These are phyloP conservation scores for Gossypium arboreum DNA, from an alignment of 345 rosid genomes.

Conservation along the genomic window DNA sequence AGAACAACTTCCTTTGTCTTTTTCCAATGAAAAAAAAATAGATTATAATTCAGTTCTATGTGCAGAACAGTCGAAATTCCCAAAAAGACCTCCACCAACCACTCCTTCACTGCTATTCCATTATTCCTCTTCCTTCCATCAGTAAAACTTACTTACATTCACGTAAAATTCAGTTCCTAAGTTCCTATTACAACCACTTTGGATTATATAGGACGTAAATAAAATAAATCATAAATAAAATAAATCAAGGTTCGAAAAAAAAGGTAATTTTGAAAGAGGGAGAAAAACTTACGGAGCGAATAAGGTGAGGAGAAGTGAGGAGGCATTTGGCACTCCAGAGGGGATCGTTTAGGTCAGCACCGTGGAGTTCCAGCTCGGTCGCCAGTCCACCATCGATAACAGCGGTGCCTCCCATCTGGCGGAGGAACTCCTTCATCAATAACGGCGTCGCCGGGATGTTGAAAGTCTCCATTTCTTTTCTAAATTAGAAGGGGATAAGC, in stretches of 20 bases:
- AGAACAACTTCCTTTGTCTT: not conserved
- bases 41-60: not conserved
- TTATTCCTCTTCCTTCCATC: not conserved
- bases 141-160: constrained; percentile 4
- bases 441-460: constrained; percentile 25
- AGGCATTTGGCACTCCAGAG: constrained; percentile 89
- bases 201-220: not conserved
- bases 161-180: not conserved
- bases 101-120: not conserved
- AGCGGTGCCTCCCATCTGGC: constrained; percentile 52
- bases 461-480: constrained; percentile 21
- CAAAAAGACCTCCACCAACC: constrained; percentile 7
- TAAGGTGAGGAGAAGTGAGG: constrained; percentile 61
- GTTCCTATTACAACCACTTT: not conserved
- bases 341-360: constrained; percentile 80
- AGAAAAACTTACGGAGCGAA: constrained; percentile 32
- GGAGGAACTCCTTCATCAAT: constrained; percentile 48
- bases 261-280: not conserved
- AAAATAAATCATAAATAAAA: not conserved
- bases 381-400: constrained; percentile 77
- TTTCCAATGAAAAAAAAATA: not conserved
- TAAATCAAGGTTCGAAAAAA: not conserved
- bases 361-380: constrained; percentile 73
- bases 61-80: not conserved
- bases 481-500: no score